phyloP scores from a whole-genome alignment of 257 asterid species.

The Solanum chilense region DNA sequence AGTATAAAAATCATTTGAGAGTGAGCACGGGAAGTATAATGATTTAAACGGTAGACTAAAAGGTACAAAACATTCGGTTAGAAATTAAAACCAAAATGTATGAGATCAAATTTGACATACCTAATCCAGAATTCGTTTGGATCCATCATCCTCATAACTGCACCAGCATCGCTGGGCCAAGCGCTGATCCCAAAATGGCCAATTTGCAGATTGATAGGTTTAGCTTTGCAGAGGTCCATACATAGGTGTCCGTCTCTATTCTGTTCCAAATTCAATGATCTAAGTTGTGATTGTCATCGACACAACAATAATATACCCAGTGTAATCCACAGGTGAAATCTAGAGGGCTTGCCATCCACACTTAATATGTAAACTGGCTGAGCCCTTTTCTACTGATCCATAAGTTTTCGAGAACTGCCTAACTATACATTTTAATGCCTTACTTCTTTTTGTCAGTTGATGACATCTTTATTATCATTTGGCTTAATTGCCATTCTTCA shows the following conservation, averaged over 20 bases:
- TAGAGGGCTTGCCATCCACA: conserved; percentile 28
- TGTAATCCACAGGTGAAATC: neutral
- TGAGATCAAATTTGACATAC: neutral
- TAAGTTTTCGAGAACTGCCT: conserved; percentile 43
- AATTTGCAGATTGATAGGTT: conserved; percentile 79
- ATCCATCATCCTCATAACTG: conserved; percentile 67
- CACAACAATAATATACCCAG: neutral
- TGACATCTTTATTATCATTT: too few species aligned
- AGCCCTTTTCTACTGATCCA: conserved; percentile 95
- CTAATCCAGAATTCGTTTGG: neutral
- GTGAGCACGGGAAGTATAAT: neutral
- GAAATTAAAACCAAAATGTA: neutral
- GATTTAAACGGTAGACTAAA: neutral
- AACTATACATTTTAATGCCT: too few species aligned
- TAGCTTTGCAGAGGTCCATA: conserved; percentile 88
- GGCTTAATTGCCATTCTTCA: too few species aligned
- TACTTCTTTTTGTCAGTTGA: too few species aligned
- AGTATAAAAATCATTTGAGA: conserved; percentile 24
- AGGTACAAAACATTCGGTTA: neutral
- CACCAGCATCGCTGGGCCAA: conserved; percentile 82
- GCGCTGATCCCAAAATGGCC: conserved; percentile 87
- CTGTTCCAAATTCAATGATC: conserved; percentile 28
- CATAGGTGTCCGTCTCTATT: conserved; percentile 53
- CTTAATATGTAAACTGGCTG: conserved; percentile 67
- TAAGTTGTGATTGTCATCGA: conserved; percentile 26